These are phyloP conservation scores for Diutina siamensis DNA, from an alignment of 1,139 yeast genomes.

Conservation along the genomic window DNA sequence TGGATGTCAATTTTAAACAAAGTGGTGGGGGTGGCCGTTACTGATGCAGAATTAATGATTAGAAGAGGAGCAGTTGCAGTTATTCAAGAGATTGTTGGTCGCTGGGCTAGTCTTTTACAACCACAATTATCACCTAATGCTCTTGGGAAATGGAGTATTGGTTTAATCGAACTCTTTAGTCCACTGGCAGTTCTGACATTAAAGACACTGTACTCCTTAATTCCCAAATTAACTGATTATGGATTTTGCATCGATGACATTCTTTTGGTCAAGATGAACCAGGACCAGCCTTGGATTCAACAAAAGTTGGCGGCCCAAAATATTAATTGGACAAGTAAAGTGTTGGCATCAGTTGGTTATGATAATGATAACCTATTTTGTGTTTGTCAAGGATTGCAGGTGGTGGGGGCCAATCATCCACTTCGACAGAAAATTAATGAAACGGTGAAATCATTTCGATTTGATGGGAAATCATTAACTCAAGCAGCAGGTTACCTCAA, in stretches of 20 bases:
- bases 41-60: not conserved
- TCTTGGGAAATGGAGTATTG: not conserved
- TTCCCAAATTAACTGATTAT: not conserved
- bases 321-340: not conserved
- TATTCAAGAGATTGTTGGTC: not conserved
- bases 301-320: not conserved
- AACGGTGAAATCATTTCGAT: not conserved
- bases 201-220: not conserved
- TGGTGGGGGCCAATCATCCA: not conserved
- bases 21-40: not conserved
- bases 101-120: not conserved
- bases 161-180: not conserved
- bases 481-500: not conserved
- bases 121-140: not conserved
- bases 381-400: not conserved
- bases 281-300: not conserved
- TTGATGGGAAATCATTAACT: not conserved
- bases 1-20: not conserved
- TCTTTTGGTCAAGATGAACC: not conserved
- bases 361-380: constrained; percentile 1
- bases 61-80: not conserved
- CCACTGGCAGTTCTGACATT: not conserved
- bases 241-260: not conserved
- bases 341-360: not conserved
- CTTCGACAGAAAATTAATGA: not conserved